Conservation (phyloP, 371 early-diverging fungal species). For the Dipsacomyces acuminosporus region DNA sequence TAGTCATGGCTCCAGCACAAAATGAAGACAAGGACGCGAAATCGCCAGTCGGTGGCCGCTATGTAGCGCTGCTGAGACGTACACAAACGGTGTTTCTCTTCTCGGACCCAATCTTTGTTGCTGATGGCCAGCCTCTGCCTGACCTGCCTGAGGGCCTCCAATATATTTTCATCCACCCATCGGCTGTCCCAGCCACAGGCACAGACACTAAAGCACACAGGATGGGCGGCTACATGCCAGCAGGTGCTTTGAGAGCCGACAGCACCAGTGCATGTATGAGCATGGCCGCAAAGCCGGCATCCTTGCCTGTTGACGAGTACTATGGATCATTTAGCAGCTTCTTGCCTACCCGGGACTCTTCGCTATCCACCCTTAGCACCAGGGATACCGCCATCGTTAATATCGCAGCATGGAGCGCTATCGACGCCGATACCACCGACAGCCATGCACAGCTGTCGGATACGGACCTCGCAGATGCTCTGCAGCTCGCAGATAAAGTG, state of each 20-base stretch:
- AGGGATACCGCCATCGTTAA: conserved; percentile 2
- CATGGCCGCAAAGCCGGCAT: not conserved
- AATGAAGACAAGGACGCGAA: no score
- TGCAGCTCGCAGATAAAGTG: not conserved
- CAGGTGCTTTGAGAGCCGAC: conserved; percentile 1
- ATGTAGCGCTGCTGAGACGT: conserved; percentile 36
- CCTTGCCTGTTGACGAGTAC: conserved; percentile 12
- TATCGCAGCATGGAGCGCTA: no score
- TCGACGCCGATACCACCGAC: no score
- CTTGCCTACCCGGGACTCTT: conserved; percentile 29
- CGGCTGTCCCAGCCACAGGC: not conserved
- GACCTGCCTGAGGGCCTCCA: conserved; percentile 40
- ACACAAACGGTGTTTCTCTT: conserved; percentile 30
- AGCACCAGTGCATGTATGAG: not conserved
- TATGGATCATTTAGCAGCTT: conserved; percentile 33
- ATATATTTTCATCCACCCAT: conserved; percentile 38
- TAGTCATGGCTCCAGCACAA: no score
- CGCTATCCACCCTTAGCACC: conserved; percentile 6
- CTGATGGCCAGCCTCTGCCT: conserved; percentile 21
- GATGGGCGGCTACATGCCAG: conserved; percentile 14
- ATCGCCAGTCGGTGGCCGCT: conserved; percentile 12
- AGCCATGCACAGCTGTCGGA: not conserved
- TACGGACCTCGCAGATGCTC: not conserved
- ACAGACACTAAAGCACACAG: conserved; percentile 3
- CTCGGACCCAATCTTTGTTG: conserved; percentile 35